Evolutionary conservation across 192 early-diverging fungal genomes (phyloP).

Genomic region (Geranomyces michiganensis): DNA sequence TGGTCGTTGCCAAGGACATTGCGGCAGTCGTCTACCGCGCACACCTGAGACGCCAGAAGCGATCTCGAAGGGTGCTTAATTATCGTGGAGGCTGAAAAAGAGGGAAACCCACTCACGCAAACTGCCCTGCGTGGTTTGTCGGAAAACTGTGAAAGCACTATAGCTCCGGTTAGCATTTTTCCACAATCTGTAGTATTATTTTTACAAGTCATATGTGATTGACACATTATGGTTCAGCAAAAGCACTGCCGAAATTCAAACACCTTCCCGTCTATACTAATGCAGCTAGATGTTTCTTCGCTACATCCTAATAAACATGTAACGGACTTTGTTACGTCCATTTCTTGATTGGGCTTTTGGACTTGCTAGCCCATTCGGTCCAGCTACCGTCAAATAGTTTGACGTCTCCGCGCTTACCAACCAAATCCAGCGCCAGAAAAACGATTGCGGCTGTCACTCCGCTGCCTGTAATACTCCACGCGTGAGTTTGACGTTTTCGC

Average conservation of each 20-base stretch:
- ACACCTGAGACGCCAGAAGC: background rate
- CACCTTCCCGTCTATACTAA: too few species aligned
- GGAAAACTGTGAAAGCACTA: too few species aligned
- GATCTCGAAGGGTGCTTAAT: conserved; percentile 10
- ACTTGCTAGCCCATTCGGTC: conserved; percentile 83
- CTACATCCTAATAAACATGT: too few species aligned
- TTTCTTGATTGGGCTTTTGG: conserved; percentile 63
- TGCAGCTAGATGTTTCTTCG: too few species aligned
- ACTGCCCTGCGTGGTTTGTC: too few species aligned
- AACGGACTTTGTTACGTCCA: conserved; percentile 17
- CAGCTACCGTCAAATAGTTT: conserved; percentile 88
- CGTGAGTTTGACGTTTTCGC: background rate
- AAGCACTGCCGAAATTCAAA: too few species aligned
- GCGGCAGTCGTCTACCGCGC: conserved; percentile 13
- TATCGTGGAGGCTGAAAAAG: conserved; percentile 22
- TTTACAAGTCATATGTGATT: too few species aligned
- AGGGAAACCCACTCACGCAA: too few species aligned
- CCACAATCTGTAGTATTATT: too few species aligned
- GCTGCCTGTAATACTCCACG: conserved; percentile 43
- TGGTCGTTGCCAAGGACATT: conserved; percentile 28
- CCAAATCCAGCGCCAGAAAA: conserved; percentile 74
- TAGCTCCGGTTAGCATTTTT: too few species aligned
- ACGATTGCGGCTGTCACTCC: conserved; percentile 85
- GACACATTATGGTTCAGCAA: too few species aligned
- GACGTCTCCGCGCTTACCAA: conserved; percentile 55